Evolutionary conservation across 2,329 filamentous ascomycete genomes (phyloP).

Genomic region (Colletotrichum sp.): DNA sequence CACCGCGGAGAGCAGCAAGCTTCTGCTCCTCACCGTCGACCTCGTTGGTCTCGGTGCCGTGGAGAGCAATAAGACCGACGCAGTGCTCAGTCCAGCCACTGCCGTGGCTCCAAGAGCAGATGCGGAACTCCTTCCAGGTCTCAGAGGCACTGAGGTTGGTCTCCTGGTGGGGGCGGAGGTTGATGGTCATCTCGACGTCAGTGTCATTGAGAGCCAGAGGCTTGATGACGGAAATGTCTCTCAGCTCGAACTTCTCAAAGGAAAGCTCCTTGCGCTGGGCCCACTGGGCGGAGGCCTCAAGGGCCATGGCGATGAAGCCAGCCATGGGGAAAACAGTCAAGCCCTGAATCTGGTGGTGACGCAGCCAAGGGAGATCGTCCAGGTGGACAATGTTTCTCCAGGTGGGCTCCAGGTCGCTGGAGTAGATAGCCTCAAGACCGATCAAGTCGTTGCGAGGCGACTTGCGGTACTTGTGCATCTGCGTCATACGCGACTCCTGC

Average conservation of each 20-base stretch:
- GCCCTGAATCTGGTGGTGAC: slow-evolving; percentile 63
- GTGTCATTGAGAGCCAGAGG: slow-evolving; percentile 53
- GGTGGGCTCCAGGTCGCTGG: slow-evolving; percentile 48
- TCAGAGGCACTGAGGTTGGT: slow-evolving; percentile 45
- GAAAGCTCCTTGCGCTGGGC: slow-evolving; percentile 25
- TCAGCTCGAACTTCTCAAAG: slow-evolving; percentile 50
- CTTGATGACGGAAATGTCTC: slow-evolving; percentile 49
- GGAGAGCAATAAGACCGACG: slow-evolving; percentile 53
- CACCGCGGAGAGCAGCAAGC: slow-evolving; percentile 26
- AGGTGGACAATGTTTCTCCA: slow-evolving; percentile 54
- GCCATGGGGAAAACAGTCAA: slow-evolving; percentile 60
- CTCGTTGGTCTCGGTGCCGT: slow-evolving; percentile 39
- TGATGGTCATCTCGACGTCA: slow-evolving; percentile 55
- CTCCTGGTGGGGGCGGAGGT: slow-evolving; percentile 46
- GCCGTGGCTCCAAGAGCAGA: slow-evolving; percentile 56
- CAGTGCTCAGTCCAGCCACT: slow-evolving; percentile 65
- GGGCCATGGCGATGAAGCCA: slow-evolving; percentile 56
- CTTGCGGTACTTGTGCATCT: slow-evolving; percentile 44
- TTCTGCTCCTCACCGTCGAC: slow-evolving; percentile 40
- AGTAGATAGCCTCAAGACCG: slow-evolving; percentile 48
- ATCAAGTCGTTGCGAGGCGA: slow-evolving; percentile 50
- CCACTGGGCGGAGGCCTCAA: slow-evolving; percentile 47
- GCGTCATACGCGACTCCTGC: slow-evolving; percentile 50
- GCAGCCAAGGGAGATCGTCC: slow-evolving; percentile 60
- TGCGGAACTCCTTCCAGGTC: slow-evolving; percentile 60